Evolutionary conservation across 306 rosid genomes (phyloP).

Genomic region (Vicia sativa): DNA sequence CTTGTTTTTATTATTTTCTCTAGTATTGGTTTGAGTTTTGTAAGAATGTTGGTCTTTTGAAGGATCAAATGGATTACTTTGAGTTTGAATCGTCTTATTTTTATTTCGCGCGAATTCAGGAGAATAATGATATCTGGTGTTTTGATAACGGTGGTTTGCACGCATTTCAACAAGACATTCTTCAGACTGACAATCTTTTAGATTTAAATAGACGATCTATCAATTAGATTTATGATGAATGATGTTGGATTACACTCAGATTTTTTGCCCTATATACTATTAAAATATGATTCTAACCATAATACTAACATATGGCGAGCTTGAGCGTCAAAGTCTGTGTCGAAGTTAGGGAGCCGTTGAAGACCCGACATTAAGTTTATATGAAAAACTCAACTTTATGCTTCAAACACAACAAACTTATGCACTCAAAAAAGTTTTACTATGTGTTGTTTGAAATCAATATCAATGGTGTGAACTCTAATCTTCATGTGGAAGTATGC

Average conservation of each 20-base stretch:
- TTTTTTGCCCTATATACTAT: rapidly evolving
- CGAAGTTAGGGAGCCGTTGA: background rate
- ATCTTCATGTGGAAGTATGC: background rate
- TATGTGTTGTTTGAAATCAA: background rate
- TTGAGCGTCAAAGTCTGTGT: background rate
- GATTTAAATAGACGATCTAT: background rate
- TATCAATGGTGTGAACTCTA: background rate
- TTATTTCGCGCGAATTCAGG: no score
- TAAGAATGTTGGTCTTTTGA: no score
- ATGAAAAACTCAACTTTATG: background rate
- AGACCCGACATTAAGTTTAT: background rate
- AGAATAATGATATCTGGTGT: no score
- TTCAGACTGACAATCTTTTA: background rate
- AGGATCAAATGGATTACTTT: no score
- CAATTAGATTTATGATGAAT: background rate
- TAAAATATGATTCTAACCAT: background rate
- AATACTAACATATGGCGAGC: background rate
- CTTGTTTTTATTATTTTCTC: no score
- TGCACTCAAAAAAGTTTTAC: background rate
- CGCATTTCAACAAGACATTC: no score
- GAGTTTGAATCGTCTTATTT: no score
- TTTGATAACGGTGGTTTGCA: no score
- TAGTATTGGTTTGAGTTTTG: no score
- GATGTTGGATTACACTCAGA: background rate
- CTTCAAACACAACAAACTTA: background rate